A percentile compares a stretch with the other conserved stretches of the same genome.
Conservation (phyloP, 2,329 filamentous ascomycete genomes). For the Pezicula neosporulosa region DNA sequence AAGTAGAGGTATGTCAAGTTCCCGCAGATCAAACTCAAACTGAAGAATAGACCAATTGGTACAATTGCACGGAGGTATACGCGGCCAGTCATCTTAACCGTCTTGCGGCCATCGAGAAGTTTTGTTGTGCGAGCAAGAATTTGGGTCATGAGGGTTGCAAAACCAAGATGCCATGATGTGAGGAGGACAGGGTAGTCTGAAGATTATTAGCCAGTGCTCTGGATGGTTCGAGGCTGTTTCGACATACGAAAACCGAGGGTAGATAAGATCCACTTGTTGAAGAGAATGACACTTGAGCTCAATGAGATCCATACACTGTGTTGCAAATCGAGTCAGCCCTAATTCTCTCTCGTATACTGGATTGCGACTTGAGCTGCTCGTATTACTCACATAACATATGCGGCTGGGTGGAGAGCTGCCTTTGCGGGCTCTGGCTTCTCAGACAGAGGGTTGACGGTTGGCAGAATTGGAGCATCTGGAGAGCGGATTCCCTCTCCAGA, state of each 20-base stretch:
- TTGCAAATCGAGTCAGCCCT: conserved; percentile 10
- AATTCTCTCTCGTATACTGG: background rate
- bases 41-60: conserved; percentile 94
- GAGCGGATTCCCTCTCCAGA: conserved; percentile 72
- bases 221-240: background rate
- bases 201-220: conserved; percentile 24
- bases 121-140: conserved; percentile 85
- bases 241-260: conserved; percentile 76
- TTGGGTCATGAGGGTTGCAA: conserved; percentile 93
- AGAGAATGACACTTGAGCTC: conserved; percentile 92
- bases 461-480: conserved; percentile 61
- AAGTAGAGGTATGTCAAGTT: conserved; percentile 96
- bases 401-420: conserved; percentile 49
- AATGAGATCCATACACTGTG: conserved; percentile 84
- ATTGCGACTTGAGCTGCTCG: too few relatives aligned
- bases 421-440: conserved; percentile 62
- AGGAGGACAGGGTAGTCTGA: conserved; percentile 73
- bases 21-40: conserved; percentile 90
- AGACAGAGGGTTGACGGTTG: conserved; percentile 66
- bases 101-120: conserved; percentile 89
- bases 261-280: conserved; percentile 98
- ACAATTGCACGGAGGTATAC: conserved; percentile 92
- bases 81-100: conserved; percentile 93
- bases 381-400: conserved; percentile 70
- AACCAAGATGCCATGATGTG: conserved; percentile 92